These are phyloP conservation scores for Aspergillus taichungensis DNA, from an alignment of 495 filamentous ascomycete genomes.

Conservation along the genomic window DNA sequence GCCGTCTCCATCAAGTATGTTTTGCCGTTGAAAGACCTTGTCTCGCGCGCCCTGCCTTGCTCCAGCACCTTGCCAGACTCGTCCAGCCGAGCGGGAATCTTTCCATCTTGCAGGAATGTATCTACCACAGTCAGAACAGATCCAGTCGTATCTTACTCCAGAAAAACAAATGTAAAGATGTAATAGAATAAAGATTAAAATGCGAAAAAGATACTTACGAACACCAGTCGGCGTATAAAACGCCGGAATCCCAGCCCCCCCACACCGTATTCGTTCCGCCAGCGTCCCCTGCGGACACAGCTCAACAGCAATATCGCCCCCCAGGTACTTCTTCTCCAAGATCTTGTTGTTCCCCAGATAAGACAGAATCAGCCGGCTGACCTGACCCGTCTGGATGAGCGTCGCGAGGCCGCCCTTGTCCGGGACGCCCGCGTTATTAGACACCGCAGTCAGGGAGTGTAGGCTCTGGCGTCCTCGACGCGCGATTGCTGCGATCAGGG, in stretches of 20 bases:
- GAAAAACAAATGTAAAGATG: no score
- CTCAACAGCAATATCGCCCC: conserved; percentile 74
- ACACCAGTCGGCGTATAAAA: conserved; percentile 86
- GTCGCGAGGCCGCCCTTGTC: conserved; percentile 66
- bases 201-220: conserved; percentile 37
- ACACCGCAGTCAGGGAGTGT: conserved; percentile 71
- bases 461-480: conserved; percentile 57
- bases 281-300: conserved; percentile 85
- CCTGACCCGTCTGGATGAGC: conserved; percentile 66
- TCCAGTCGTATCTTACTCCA: not conserved
- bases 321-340: conserved; percentile 76
- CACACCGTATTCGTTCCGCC: conserved; percentile 74
- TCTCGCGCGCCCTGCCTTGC: conserved; percentile 67
- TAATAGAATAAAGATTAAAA: not conserved
- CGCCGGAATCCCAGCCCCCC: conserved; percentile 80
- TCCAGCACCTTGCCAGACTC: conserved; percentile 62
- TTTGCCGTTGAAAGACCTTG: conserved; percentile 77
- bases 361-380: conserved; percentile 75
- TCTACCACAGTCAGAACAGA: conserved; percentile 11
- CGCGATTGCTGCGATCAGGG: conserved; percentile 69
- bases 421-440: conserved; percentile 84
- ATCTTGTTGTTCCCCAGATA: conserved; percentile 88
- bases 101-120: conserved; percentile 76
- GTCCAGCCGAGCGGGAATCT: conserved; percentile 71
- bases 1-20: conserved; percentile 78